These are phyloP conservation scores for Dimargaris cristalligena DNA, from an alignment of 192 early-diverging fungal genomes.

Conservation along the genomic window DNA sequence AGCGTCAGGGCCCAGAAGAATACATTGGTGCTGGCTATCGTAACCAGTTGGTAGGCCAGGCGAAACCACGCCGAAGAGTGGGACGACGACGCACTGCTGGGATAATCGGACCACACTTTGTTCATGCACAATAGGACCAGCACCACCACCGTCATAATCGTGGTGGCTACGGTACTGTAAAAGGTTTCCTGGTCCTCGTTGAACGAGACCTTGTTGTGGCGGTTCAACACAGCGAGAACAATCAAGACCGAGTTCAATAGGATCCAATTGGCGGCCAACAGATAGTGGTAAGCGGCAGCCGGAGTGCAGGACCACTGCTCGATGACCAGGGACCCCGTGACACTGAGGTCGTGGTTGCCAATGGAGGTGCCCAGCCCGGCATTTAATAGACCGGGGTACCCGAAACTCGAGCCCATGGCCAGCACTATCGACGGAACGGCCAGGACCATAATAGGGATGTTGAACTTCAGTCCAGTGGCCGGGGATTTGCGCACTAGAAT, in stretches of 20 bases:
- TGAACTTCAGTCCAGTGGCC: not conserved
- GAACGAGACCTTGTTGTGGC: not conserved
- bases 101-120: too few relatives aligned
- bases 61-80: not conserved
- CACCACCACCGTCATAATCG: not conserved
- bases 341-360: too few relatives aligned
- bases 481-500: not conserved
- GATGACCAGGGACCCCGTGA: too few relatives aligned
- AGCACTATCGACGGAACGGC: not conserved
- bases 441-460: not conserved
- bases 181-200: not conserved
- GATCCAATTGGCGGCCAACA: too few relatives aligned
- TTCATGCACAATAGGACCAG: not conserved
- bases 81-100: too few relatives aligned
- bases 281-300: too few relatives aligned
- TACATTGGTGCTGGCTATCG: not conserved
- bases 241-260: too few relatives aligned
- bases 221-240: not conserved
- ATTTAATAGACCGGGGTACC: too few relatives aligned
- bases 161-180: not conserved
- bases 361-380: too few relatives aligned
- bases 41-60: not conserved
- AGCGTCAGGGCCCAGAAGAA: not conserved
- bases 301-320: too few relatives aligned
- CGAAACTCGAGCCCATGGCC: too few relatives aligned